phyloP scores from a whole-genome alignment of 2,329 filamentous ascomycete species.

The Emergomyces orientalis region DNA sequence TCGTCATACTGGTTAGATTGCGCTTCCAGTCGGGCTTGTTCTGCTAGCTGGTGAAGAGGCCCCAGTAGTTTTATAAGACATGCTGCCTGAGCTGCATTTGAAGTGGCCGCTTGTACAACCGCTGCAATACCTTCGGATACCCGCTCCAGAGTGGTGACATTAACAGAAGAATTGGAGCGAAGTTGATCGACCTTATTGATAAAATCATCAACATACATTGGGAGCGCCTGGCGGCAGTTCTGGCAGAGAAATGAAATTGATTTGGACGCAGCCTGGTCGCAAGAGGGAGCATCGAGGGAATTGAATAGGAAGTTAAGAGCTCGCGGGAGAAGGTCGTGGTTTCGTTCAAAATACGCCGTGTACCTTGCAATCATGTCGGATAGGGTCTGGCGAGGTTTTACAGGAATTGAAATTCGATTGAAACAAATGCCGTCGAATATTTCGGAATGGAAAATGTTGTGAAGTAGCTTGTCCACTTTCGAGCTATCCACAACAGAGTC shows the following conservation, averaged over 20 bases:
- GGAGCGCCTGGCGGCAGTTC: constrained; percentile 34
- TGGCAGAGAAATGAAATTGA: constrained; percentile 38
- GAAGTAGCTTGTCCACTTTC: constrained; percentile 33
- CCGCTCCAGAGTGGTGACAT: constrained; percentile 31
- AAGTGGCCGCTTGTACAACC: constrained; percentile 33
- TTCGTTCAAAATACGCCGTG: constrained; percentile 37
- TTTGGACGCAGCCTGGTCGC: constrained; percentile 34
- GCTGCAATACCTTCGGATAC: constrained; percentile 39
- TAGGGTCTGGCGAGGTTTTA: constrained; percentile 33
- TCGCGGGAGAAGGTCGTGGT: constrained; percentile 31
- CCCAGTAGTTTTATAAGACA: constrained; percentile 31
- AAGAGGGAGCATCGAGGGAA: constrained; percentile 34
- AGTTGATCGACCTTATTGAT: constrained; percentile 34
- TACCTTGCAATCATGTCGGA: constrained; percentile 38
- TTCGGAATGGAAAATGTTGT: constrained; percentile 33
- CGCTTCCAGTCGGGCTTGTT: constrained; percentile 26
- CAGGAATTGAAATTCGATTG: constrained; percentile 25
- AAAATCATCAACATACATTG: constrained; percentile 35
- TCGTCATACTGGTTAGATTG: constrained; percentile 25
- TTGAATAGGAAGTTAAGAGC: constrained; percentile 38
- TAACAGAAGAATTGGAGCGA: constrained; percentile 29
- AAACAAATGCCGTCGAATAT: constrained; percentile 29
- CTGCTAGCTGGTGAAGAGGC: constrained; percentile 30
- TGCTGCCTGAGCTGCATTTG: constrained; percentile 33
- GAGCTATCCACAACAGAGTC: constrained; percentile 38